phyloP scores from a whole-genome alignment of 176 grass and related monocot genomes.

The Aegilops bicornis region DNA sequence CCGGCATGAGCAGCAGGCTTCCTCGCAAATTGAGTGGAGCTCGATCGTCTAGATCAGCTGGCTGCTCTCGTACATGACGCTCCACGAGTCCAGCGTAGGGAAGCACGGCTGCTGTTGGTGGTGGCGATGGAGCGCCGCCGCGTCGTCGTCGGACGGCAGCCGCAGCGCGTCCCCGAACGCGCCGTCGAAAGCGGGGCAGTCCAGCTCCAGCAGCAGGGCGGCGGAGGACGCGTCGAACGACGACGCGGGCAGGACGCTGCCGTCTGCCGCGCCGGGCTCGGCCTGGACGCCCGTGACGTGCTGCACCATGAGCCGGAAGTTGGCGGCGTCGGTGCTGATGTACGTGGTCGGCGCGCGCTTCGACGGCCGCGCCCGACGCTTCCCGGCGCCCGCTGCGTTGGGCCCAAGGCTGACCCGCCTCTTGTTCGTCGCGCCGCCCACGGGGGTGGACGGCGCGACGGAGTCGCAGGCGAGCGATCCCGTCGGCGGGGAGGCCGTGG shows the following conservation, averaged over 20 bases:
- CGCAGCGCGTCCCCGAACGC: not conserved
- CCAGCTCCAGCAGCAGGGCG: not conserved
- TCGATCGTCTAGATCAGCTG: not conserved
- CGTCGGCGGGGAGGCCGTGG: not conserved
- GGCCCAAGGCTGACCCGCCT: not conserved
- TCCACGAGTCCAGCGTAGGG: constrained; percentile 71
- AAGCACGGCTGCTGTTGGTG: constrained; percentile 7
- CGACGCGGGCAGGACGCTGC: not conserved
- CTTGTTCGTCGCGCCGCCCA: not conserved
- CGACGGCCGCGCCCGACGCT: constrained; percentile 58
- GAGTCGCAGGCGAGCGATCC: not conserved
- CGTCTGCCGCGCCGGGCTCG: not conserved
- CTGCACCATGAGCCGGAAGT: constrained; percentile 90
- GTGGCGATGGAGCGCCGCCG: not conserved
- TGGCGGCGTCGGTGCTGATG: constrained; percentile 77
- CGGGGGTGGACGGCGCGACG: not conserved
- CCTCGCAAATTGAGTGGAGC: not conserved
- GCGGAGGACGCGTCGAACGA: constrained; percentile 11
- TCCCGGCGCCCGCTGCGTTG: not conserved
- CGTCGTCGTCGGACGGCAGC: not conserved
- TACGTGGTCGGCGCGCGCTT: constrained; percentile 70
- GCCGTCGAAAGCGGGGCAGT: not conserved
- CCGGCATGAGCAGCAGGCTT: too few species aligned
- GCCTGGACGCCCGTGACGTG: constrained; percentile 57
- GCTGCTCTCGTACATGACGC: constrained; percentile 40